These are phyloP conservation scores for Imleria badia DNA, from an alignment of 768 basidiomycete species.

Conservation along the genomic window DNA sequence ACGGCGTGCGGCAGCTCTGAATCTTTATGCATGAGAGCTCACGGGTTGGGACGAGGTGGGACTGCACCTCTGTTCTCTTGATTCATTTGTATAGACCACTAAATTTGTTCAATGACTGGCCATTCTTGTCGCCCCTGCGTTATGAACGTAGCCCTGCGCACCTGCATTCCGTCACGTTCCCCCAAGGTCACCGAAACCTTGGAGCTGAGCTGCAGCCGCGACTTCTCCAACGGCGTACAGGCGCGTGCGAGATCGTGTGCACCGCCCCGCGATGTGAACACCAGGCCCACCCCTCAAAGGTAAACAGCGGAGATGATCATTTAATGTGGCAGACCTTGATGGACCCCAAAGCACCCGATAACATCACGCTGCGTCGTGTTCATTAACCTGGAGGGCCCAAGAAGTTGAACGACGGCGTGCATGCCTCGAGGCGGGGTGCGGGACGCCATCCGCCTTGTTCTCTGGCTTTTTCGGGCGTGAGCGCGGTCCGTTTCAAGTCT, in stretches of 20 bases:
- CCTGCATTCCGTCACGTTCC: neutral
- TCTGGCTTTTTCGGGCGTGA: neutral
- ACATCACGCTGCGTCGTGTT: constrained; percentile 1
- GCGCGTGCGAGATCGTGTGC: constrained; percentile 6
- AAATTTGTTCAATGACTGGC: neutral
- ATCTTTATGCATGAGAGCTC: too few relatives aligned
- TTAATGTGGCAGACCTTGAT: constrained; percentile 9
- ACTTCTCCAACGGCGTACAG: neutral
- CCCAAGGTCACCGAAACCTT: neutral
- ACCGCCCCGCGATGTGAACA: constrained; percentile 1
- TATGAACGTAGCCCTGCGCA: neutral
- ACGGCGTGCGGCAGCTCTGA: too few relatives aligned
- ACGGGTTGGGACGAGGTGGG: neutral
- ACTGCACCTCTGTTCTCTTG: neutral
- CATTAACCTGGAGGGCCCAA: neutral
- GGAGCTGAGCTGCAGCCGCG: neutral
- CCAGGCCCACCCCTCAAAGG: neutral
- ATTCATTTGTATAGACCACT: neutral
- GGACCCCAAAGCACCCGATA: neutral
- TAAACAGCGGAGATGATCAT: constrained; percentile 21
- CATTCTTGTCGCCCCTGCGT: neutral
- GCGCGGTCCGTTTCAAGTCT: neutral
- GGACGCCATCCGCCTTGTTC: neutral
- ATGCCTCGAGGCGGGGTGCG: constrained; percentile 13
- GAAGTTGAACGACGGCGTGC: neutral